Base-by-base conservation (phyloP, 805 yeast species). In the Wickerhamomyces strasburgensis region DNA sequence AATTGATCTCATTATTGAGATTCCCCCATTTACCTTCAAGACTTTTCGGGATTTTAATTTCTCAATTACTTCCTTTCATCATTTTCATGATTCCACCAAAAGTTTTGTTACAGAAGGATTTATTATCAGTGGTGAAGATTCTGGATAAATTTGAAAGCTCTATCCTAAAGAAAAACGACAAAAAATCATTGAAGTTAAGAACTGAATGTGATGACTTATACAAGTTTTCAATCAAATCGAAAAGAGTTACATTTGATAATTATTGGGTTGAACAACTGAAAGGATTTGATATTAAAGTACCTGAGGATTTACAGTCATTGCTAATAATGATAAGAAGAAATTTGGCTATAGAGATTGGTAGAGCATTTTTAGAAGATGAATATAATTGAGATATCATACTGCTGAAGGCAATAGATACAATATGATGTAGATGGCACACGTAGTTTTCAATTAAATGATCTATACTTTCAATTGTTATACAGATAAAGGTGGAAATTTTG, bases 21-120 rank as follows among this genome's bases (percentile, higher is more conserved):
- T 69, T 80, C 51, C 65, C 64, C 31, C 79, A 76, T 47, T 51
- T 80, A 37, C 84, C 83, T 8, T 58, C 58, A 26, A 69, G 69
- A 47, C 70, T 68, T 45, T 60, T 63, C 37, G 73, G 78, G 8
- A 60, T 75, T 14, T 59, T 78, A 28, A 48, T 77, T 13, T 51
- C 72, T n/a, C 74, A 76, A 38, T 47, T 74, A 13, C 47, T 64
- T 32, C 75, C 77, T 14, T 66, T 67, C 52, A 64, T 64, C 51
- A 42, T 39, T 23, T 47, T 49, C 17, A 32, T 30, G 7, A 38
- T 37, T 13, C 53, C 56, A 13, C 39, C 51, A 27, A 47, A 49
- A 23, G 46, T 53, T 6, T 19, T 52, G 18, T 18, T 40, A n/a
- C 40, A 48, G 25, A 32, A 38, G 9, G 56, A 54, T 25, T 23